Evolutionary conservation across 2,329 filamentous ascomycete species (phyloP), one percentile per base, ranked within the genome.

Genomic region (Septoria petroselini): DNA sequence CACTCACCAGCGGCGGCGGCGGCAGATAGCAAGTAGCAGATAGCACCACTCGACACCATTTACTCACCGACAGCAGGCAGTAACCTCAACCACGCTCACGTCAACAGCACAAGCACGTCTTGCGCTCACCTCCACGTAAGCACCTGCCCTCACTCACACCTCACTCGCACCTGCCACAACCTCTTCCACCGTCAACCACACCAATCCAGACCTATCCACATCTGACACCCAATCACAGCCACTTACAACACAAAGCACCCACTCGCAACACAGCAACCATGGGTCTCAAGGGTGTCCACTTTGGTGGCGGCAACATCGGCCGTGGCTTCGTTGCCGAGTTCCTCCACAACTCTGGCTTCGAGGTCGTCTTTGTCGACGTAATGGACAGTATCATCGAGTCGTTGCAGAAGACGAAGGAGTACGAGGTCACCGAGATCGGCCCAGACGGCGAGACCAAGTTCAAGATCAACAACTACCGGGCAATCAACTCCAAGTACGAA

Each of bases 361-460:
- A 96, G 68, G 91, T 98, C 65, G 79, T 97, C 75, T 97, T 98
- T 67, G 85, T 94, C 62, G 93, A 98, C 77, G 91, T 98, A 60
- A 84, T 90, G 73, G 89, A 91, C 68, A 74, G 73, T 54, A 76
- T 96, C 56, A 93, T 97, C 69, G 77, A 91, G 63, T 73, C 79
- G 45, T 81, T 98, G 61, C 89, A 97, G 68, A 73, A 77, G 15
- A 79, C 81, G 41, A 77, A 83, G 48, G 86, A 82, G 11, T 98
- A 97, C 80, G 84, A 85, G 58, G 91, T 98, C 68, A 94, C 91
- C 53, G 91, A 96, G 74, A 89, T 96, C 62, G 90, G 90, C 59
- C 79, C 83, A 41, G 86, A 94, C 53, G 90, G 88, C 62, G 90
- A 90, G 64, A 80, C 79, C 49, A 83, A 83, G 64, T 90, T 87